phyloP scores from a whole-genome alignment of 495 filamentous ascomycete species.

The Hypoxylon intermedium region DNA sequence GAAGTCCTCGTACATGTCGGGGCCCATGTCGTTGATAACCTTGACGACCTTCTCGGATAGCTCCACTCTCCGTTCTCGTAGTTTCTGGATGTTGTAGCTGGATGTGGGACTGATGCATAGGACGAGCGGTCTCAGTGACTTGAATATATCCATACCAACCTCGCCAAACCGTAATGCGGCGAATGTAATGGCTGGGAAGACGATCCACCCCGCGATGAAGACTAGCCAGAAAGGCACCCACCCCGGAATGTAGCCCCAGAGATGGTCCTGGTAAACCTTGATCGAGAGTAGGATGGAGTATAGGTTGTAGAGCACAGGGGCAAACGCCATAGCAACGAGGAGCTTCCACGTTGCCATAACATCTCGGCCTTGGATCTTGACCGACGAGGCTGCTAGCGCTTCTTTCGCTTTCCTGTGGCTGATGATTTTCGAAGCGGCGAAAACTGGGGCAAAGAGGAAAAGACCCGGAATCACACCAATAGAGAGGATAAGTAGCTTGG shows the following conservation, averaged over 20 bases:
- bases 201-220: slow-evolving; percentile 70
- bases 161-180: slow-evolving; percentile 95
- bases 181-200: slow-evolving; percentile 91
- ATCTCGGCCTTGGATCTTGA: slow-evolving; percentile 92
- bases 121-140: slow-evolving; percentile 89
- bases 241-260: slow-evolving; percentile 78
- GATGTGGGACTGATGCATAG: slow-evolving; percentile 85
- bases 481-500: slow-evolving; percentile 76
- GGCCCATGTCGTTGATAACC: slow-evolving; percentile 92
- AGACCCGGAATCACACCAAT: slow-evolving; percentile 87
- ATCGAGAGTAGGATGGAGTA: slow-evolving; percentile 77
- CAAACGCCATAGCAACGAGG: slow-evolving; percentile 86
- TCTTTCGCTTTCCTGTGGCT: slow-evolving; percentile 90
- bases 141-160: slow-evolving; percentile 96
- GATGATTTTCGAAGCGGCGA: slow-evolving; percentile 85
- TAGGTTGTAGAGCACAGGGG: slow-evolving; percentile 81
- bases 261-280: slow-evolving; percentile 80
- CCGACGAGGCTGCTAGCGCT: slow-evolving; percentile 88
- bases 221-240: slow-evolving; percentile 84
- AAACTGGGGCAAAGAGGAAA: slow-evolving; percentile 88
- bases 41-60: slow-evolving; percentile 85
- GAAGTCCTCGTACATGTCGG: slow-evolving; percentile 97
- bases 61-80: slow-evolving; percentile 73
- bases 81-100: slow-evolving; percentile 80
- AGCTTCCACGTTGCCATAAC: slow-evolving; percentile 99